Evolutionary conservation across 768 basidiomycete genomes (phyloP).

Genomic region (Termitomyces sp.): DNA sequence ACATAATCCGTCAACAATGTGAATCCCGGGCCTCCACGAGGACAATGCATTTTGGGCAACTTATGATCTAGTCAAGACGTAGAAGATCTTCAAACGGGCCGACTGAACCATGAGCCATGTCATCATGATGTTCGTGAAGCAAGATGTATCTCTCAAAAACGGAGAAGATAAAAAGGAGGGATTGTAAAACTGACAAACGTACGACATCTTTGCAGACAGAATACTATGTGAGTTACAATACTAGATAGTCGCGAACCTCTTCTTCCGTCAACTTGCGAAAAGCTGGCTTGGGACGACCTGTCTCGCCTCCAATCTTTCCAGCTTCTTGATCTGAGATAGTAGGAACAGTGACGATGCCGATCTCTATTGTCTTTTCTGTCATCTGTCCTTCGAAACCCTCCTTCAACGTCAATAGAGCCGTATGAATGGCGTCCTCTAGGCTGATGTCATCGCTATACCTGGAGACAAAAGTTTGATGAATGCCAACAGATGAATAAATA

Average conservation of each 20-base stretch:
- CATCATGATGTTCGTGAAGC: neutral
- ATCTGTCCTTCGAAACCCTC: conserved; percentile 99
- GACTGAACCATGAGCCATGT: neutral
- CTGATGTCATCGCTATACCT: conserved; percentile 99
- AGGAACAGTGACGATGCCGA: conserved; percentile 92
- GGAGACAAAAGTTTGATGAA: conserved; percentile 15
- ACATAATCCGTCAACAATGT: neutral
- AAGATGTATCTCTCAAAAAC: neutral
- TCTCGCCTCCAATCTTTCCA: conserved; percentile 63
- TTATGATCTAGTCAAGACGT: neutral
- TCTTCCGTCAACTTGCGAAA: conserved; percentile 96
- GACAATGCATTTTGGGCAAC: neutral
- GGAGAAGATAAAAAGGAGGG: neutral
- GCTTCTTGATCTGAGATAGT: conserved; percentile 63
- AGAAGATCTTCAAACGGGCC: neutral
- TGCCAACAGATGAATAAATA: conserved; percentile 12
- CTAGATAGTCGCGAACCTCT: conserved; percentile 94
- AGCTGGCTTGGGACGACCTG: conserved; percentile 72
- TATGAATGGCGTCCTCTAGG: conserved; percentile 97
- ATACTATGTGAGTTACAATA: conserved; percentile 46
- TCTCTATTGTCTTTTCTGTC: conserved; percentile 99
- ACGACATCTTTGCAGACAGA: conserved; percentile 14
- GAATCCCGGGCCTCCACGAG: neutral
- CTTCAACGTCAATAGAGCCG: conserved; percentile 93
- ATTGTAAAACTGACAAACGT: conserved; percentile 13